Base-by-base conservation (phyloP, 1,284 basidiomycete genomes). In the Xerocomus amazonicus region DNA sequence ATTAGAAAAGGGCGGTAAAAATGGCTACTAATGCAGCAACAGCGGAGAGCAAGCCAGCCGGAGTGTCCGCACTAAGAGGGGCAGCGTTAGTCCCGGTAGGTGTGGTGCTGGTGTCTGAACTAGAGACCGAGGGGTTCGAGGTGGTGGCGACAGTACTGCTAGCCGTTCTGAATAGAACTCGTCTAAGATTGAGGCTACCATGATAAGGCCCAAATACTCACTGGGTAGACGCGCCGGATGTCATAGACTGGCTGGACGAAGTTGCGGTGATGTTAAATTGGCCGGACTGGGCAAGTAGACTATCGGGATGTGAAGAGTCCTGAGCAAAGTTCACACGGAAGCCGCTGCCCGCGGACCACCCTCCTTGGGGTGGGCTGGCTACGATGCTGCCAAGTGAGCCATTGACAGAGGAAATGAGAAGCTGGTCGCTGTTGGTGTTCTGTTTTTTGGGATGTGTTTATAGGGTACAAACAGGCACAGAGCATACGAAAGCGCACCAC, bases 281-380 rank as follows among this genome's bases (percentile, higher is more conserved):
- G 14, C 43, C 39, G 16, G 83, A 90, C 69, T 92, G 87, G 40
- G 88, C 85, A 46, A 77, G 72, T 55, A 90, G 79, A 48, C 68
- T 66, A 63, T 70, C 66, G 16, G 75, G 62, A 41, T 78, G 51
- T 27, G 75, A 50, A 5, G 73, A 56, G 55, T 78, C 72, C 59
- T 73, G 58, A 56, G 84, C 79, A 31, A 92, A 66, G 73, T 91
- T 90, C 66, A 92, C 75, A 48, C 80, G 82, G 78, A 76, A 90
- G 46, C 62, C 70, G 27, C 56, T 48, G 53, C 83, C 83, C 14
- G 66, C 52, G 9, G 77, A 75, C 79, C 81, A 87, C 9, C 83
- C 83, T 34, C 72, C 75, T 47, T 70, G 75, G 2, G 85, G 83
- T 9, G 80, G 67, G 60, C 70, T 73, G 45, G 83, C 70, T 8